Percentiles rank a stretch among this genome's conserved stretches.
These are phyloP conservation scores for Pouteria glomerata DNA, from an alignment of 148 eudicot species.

Conservation along the genomic window DNA sequence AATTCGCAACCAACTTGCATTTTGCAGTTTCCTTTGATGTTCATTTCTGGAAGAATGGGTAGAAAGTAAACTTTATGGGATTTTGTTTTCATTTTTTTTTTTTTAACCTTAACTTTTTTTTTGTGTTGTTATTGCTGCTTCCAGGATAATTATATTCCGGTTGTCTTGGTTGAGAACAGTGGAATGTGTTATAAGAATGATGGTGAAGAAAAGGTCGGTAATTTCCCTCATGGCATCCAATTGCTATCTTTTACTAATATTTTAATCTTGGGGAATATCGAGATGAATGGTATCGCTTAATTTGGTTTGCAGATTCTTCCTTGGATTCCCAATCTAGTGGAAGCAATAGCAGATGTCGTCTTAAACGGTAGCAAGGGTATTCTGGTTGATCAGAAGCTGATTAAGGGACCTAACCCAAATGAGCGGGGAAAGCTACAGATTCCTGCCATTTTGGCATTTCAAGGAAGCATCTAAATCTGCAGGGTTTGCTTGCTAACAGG, in stretches of 20 bases:
- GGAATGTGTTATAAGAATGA: constrained; percentile 93
- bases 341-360: constrained; percentile 55
- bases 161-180: constrained; percentile 94
- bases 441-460: constrained; percentile 59
- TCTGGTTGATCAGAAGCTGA: constrained; percentile 70
- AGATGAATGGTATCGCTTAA: not conserved
- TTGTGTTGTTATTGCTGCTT: no score
- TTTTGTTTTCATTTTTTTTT: not conserved
- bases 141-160: constrained; percentile 62
- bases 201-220: constrained; percentile 76
- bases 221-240: not conserved
- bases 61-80: no score
- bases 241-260: not conserved
- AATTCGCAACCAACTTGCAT: not conserved
- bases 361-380: constrained; percentile 66
- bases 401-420: constrained; percentile 91
- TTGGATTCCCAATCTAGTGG: constrained; percentile 85
- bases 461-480: constrained; percentile 45
- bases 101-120: constrained; percentile 1
- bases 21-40: no score
- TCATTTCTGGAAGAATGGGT: no score
- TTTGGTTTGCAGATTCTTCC: constrained; percentile 57
- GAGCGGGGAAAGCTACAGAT: constrained; percentile 59
- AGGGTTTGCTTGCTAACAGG: no score
- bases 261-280: not conserved